Evolutionary conservation across 805 yeast genomes (phyloP).

Genomic region (Priceomyces castillae): DNA sequence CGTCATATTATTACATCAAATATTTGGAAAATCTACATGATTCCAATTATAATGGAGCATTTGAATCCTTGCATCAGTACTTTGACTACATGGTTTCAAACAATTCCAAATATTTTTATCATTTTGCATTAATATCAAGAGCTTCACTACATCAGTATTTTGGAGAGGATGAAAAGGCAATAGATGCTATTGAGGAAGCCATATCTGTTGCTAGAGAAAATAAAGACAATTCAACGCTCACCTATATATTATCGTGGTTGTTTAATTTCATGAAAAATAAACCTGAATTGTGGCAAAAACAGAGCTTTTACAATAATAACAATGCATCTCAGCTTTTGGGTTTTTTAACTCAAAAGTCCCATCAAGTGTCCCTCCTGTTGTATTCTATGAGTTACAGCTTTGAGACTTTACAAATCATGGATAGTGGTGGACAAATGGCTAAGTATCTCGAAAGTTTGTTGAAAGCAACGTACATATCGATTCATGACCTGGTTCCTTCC

Average conservation of each 20-base stretch:
- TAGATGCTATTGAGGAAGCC: slow-evolving; percentile 82
- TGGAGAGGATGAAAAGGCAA: slow-evolving; percentile 63
- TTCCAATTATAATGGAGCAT: slow-evolving; percentile 61
- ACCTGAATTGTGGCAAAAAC: slow-evolving; percentile 52
- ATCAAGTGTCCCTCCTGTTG: slow-evolving; percentile 44
- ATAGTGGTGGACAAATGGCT: slow-evolving; percentile 48
- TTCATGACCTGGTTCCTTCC: slow-evolving; percentile 44
- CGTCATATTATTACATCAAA: slow-evolving; percentile 51
- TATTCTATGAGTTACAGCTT: slow-evolving; percentile 65
- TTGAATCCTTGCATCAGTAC: slow-evolving; percentile 50
- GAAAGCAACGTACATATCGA: slow-evolving; percentile 53
- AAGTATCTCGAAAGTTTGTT: slow-evolving; percentile 53
- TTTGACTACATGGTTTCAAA: slow-evolving; percentile 76
- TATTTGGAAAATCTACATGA: slow-evolving; percentile 57
- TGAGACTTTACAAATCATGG: slow-evolving; percentile 55
- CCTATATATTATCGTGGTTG: slow-evolving; percentile 71
- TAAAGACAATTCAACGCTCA: slow-evolving; percentile 69
- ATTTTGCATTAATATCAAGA: slow-evolving; percentile 69
- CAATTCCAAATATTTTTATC: slow-evolving; percentile 63
- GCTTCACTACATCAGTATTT: slow-evolving; percentile 72
- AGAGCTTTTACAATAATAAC: slow-evolving; percentile 43
- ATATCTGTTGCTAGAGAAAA: slow-evolving; percentile 84
- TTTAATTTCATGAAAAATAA: slow-evolving; percentile 65
- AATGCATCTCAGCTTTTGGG: slow-evolving; percentile 66
- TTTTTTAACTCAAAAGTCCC: slow-evolving; percentile 56